Percentiles rank a stretch among this genome's conserved stretches.
These are phyloP conservation scores for Cardamine chenopodiifolia DNA, from an alignment of 345 rosid species.

Conservation along the genomic window DNA sequence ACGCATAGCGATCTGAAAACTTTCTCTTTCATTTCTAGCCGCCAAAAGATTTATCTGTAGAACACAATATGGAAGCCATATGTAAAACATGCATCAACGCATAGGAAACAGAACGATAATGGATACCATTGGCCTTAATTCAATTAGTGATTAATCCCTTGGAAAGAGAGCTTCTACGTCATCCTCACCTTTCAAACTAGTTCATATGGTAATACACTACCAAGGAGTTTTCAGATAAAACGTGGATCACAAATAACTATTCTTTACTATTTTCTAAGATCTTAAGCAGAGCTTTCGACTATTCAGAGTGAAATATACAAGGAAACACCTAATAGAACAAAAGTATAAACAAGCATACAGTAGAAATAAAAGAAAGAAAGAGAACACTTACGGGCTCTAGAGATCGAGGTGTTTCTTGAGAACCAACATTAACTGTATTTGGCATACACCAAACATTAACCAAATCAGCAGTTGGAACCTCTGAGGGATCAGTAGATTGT, in stretches of 20 bases:
- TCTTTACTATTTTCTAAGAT: background rate
- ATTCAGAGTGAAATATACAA: background rate
- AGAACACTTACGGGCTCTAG: slow-evolving; percentile 75
- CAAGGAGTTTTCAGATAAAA: background rate
- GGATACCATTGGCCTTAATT: background rate
- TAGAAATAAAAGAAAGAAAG: background rate
- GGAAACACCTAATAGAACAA: background rate
- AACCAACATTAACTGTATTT: slow-evolving; percentile 76
- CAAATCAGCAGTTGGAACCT: slow-evolving; percentile 71
- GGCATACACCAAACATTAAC: slow-evolving; percentile 90
- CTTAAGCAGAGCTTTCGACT: background rate
- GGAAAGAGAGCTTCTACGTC: background rate
- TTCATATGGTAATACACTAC: slow-evolving; percentile 11
- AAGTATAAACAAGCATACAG: background rate
- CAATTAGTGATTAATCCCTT: background rate
- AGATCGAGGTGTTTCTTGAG: slow-evolving; percentile 78
- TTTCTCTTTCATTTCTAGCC: slow-evolving; percentile 96
- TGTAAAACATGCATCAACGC: background rate
- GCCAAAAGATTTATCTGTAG: slow-evolving; percentile 86
- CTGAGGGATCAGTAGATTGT: slow-evolving; percentile 63
- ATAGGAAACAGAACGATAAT: background rate
- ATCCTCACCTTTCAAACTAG: background rate
- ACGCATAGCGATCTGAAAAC: slow-evolving; percentile 90
- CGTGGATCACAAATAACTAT: background rate
- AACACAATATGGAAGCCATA: slow-evolving; percentile 20